phyloP scores from a whole-genome alignment of 2,329 filamentous ascomycete species.

The Colletotrichum sp. region DNA sequence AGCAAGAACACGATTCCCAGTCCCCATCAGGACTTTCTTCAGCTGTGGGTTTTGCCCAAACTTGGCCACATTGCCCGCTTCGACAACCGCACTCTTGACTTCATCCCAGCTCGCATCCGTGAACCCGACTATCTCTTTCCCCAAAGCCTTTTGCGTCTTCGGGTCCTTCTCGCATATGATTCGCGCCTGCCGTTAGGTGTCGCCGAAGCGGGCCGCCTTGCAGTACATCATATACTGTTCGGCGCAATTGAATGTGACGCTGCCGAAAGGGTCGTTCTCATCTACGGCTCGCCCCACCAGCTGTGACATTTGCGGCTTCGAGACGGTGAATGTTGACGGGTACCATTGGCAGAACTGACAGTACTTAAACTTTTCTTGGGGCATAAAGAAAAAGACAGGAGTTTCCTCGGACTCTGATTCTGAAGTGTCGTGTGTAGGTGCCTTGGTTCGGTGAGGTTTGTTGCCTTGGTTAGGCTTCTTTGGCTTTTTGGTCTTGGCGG shows the following conservation, averaged over 20 bases:
- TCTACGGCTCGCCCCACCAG: constrained; percentile 30
- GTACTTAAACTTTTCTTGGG: constrained; percentile 26
- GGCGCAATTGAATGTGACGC: constrained; percentile 36
- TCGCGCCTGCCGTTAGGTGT: constrained; percentile 25
- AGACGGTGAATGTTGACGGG: constrained; percentile 30
- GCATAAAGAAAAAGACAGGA: constrained; percentile 35
- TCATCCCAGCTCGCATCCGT: constrained; percentile 31
- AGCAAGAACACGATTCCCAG: constrained; percentile 32
- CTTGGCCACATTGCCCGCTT: constrained; percentile 36
- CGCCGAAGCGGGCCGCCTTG: constrained; percentile 40
- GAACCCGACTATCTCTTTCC: constrained; percentile 30
- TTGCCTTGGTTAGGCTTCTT: neutral
- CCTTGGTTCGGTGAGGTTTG: neutral
- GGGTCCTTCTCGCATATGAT: constrained; percentile 29
- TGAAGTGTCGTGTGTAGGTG: neutral
- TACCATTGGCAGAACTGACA: constrained; percentile 42
- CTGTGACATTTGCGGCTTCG: constrained; percentile 28
- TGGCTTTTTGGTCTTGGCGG: neutral
- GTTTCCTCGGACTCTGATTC: neutral
- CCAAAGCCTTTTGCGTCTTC: constrained; percentile 33
- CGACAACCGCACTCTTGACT: constrained; percentile 34
- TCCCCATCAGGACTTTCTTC: constrained; percentile 31
- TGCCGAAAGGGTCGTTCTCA: constrained; percentile 5
- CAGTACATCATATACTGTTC: constrained; percentile 50
- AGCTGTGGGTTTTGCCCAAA: constrained; percentile 35